phyloP scores from a whole-genome alignment of 2,329 filamentous ascomycete species.

The Pseudogymnoascus sp. region DNA sequence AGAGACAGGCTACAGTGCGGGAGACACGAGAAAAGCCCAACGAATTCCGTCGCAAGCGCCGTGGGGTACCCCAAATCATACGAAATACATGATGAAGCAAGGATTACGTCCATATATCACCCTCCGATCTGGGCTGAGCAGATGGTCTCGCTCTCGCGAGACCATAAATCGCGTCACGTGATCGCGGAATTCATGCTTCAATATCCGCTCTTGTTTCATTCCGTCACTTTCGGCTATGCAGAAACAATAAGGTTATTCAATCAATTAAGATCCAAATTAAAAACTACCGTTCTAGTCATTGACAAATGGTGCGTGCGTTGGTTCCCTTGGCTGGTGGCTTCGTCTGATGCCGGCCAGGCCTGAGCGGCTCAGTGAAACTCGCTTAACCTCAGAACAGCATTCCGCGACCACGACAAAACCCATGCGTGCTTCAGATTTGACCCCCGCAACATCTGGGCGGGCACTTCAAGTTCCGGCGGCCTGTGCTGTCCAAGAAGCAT shows the following conservation, averaged over 20 bases:
- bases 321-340: conserved; percentile 1
- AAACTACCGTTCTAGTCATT: background rate
- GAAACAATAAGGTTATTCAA: conserved; percentile 8
- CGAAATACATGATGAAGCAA: background rate
- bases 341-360: conserved; percentile 1
- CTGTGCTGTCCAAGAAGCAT: background rate
- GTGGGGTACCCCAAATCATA: background rate
- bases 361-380: conserved; percentile 1
- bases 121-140: background rate
- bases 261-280: conserved; percentile 5
- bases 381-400: conserved; percentile 8
- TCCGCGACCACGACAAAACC: conserved; percentile 13
- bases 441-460: background rate
- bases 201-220: background rate
- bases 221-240: conserved; percentile 1
- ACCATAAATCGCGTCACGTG: background rate
- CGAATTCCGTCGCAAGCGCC: background rate
- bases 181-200: background rate
- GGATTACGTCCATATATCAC: background rate
- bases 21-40: background rate
- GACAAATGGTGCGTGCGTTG: background rate
- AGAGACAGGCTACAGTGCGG: background rate
- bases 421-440: conserved; percentile 12
- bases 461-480: background rate
- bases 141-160: background rate